Base-by-base conservation (phyloP, 2,329 filamentous ascomycete species). In the Cytospora mali region DNA sequence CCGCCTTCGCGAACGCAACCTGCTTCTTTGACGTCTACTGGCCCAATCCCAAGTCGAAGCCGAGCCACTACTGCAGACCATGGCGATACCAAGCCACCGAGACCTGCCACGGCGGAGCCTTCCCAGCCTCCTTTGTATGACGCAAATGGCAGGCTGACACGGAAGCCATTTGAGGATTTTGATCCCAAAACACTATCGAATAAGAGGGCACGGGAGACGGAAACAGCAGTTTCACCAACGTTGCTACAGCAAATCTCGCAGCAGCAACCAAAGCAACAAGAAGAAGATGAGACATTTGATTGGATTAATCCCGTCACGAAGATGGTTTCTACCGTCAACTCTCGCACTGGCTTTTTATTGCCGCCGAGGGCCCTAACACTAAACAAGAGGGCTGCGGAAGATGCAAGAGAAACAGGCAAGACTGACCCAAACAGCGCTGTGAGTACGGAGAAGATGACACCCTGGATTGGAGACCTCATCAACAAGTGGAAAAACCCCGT, bases 401-500 rank as follows among this genome's bases (percentile, higher is more conserved):
- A 50, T 58, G 70, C 61, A 3, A 51, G 69, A 65, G 11, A 68
- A 75, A 28, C 62, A 70, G 49, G 69, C 76, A 33, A 75, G 74
- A 61, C 69, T 70, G 31, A 70, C 72, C 18, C 76, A 73, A 10
- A 74, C 28, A 42, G 21, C 28, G 21, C 6, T 13, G 21, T n/a
- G 4, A 28, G 14, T 16, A 21, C 21, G 0, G 33, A 6, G 7
- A 63, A 67, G 58, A 29, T 68, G 49, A 49, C 61, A 62, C 67
- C 73, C 11, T 92, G 89, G 89, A 75, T 93, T 3, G 77, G 81
- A 10, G 76, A 80, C 7, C 69, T 94, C 7, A 74, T 92, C 1
- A 73, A 80, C 39, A 79, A 78, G 10, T 96, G 92, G 91, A 75
- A 89, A 10, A 96, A 93, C 64, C 91, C 92, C 0, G 78, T 91